These are phyloP conservation scores for Collybia mongolica DNA, from an alignment of 768 basidiomycete species.

Conservation along the genomic window DNA sequence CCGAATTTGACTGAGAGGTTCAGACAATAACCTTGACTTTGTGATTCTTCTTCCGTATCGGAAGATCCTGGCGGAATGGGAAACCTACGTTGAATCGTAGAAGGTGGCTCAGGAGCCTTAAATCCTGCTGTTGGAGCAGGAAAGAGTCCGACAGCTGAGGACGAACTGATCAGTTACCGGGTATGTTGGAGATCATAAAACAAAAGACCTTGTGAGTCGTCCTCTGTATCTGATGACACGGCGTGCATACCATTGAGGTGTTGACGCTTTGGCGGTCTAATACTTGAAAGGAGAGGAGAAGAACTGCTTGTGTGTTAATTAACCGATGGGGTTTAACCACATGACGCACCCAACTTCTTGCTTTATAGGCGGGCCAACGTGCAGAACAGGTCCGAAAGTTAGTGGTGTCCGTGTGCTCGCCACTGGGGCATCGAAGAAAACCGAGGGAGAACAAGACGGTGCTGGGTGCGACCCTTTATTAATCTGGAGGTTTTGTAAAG, in stretches of 20 bases:
- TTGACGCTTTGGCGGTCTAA: slow-evolving; percentile 4
- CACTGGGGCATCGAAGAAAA: slow-evolving; percentile 11
- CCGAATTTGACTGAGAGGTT: too few relatives aligned
- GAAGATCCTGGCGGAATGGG: slow-evolving; percentile 10
- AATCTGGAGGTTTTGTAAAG: too few relatives aligned
- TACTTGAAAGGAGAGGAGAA: not conserved
- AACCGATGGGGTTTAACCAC: not conserved
- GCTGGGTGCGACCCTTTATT: too few relatives aligned
- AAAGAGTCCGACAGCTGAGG: slow-evolving; percentile 5
- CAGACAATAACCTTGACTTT: slow-evolving; percentile 13
- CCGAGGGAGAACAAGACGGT: slow-evolving; percentile 22
- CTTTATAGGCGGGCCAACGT: slow-evolving; percentile 11
- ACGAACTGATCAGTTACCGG: not conserved
- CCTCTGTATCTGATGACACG: slow-evolving; percentile 36
- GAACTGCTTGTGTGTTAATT: not conserved
- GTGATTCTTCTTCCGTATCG: slow-evolving; percentile 19
- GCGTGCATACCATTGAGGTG: slow-evolving; percentile 11
- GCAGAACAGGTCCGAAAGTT: slow-evolving; percentile 18
- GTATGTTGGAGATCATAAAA: not conserved
- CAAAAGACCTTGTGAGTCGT: slow-evolving; percentile 35
- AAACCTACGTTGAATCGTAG: slow-evolving; percentile 1
- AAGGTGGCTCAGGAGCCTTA: slow-evolving; percentile 9
- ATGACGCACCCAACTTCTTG: slow-evolving; percentile 17
- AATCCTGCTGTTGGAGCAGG: not conserved
- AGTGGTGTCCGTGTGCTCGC: slow-evolving; percentile 19